phyloP scores from a whole-genome alignment of 179 eudicot genomes.

The Carnegiea gigantea region DNA sequence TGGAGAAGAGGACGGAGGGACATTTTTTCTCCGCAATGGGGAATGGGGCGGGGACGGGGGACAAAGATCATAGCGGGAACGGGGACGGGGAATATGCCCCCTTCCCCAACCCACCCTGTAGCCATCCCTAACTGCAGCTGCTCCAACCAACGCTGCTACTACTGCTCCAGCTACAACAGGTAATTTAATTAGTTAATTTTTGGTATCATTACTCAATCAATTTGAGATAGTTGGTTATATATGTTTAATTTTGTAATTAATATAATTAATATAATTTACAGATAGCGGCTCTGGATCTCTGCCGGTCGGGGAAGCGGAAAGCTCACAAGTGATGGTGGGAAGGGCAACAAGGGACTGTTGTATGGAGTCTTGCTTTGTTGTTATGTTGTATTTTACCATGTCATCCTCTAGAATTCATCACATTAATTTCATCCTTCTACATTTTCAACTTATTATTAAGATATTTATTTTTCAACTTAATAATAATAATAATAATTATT shows the following conservation, averaged over 20 bases:
- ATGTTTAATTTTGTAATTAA: too few relatives aligned
- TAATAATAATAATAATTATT: too few relatives aligned
- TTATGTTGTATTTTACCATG: slow-evolving; percentile 10
- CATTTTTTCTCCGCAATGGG: too few relatives aligned
- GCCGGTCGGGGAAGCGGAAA: slow-evolving; percentile 23
- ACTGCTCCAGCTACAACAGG: slow-evolving; percentile 29
- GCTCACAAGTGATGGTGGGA: slow-evolving; percentile 30
- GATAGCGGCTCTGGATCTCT: slow-evolving; percentile 15
- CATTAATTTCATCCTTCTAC: not conserved
- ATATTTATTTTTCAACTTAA: not conserved
- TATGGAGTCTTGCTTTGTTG: slow-evolving; percentile 30
- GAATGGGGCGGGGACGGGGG: too few relatives aligned
- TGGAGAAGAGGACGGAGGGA: too few relatives aligned
- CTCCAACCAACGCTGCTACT: slow-evolving; percentile 6
- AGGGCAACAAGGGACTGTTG: too few relatives aligned
- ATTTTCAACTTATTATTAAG: not conserved
- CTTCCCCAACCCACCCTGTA: too few relatives aligned
- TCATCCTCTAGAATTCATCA: slow-evolving; percentile 6
- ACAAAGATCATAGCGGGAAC: too few relatives aligned
- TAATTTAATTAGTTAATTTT: slow-evolving; percentile 12
- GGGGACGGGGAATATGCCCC: too few relatives aligned
- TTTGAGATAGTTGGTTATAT: too few relatives aligned
- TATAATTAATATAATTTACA: not conserved
- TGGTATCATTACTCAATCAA: not conserved
- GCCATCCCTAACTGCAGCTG: not conserved